Evolutionary conservation across 2,329 filamentous ascomycete species (phyloP), one percentile per base, ranked within the genome.

Genomic region (Colletotrichum sansevieriae): DNA sequence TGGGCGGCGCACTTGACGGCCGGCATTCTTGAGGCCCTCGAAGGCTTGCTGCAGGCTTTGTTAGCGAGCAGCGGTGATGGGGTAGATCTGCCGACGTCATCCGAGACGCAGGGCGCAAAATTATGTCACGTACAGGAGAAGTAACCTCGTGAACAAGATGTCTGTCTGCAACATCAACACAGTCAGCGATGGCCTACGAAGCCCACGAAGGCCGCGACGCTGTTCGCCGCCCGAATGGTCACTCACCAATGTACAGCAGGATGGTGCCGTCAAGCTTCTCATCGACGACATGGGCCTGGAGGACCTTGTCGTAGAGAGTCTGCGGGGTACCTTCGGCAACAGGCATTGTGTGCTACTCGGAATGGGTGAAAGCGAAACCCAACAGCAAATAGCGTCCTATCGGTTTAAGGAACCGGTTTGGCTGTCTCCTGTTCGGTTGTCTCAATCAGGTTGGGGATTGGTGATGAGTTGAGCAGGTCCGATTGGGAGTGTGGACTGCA

Each of bases 81-180:
- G 51, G 59, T 65, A 51, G 54, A 25, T 33, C 43, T 33, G 58
- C 37, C 64, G 67, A 68, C 71, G 70, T 65, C 62, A 68, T 60
- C 18, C 43, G 56, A 51, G 44, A 41, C 35, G 46, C 20, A 54
- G 55, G 20, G 35, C 25, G 7, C 25, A 37, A 49, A 35, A 20
- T 57, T 57, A 33, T 35, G 39, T 56, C 43, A 69, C 68, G 55
- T 87, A 94, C 92, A 72, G 96, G 96, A 75, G 95, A 98, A 75
- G 96, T 99, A 79, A 99, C 96, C 86, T 99, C 96, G 80, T 99
- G 96, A 71, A 98, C 95, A 71, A 99, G 87, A 86, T 99, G 96
- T 80, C 96, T 89, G 83, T 97, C 94, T 95, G 75, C 65, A 41
- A 33, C 35, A 25, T 54, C 12, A 41, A 29, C 52, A 39, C 3